Evolutionary conservation across 169 alveolate genomes (phyloP), one percentile per base, ranked within the genome.

Genomic region (Cryptosporidium sp.): DNA sequence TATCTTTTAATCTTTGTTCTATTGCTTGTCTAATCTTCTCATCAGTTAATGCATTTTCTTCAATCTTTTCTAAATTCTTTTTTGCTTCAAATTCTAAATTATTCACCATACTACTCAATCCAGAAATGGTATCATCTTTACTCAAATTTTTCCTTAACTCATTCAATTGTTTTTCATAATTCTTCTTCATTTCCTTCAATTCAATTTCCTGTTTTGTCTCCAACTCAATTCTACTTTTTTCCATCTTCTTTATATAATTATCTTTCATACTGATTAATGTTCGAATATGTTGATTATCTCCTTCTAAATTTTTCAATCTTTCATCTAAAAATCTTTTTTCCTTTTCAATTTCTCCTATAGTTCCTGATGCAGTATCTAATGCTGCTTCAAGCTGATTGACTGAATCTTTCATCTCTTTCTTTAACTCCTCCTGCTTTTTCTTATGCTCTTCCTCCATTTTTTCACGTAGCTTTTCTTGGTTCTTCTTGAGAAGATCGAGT

Each of bases 391-490:
- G 52, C 29, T 80, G 80, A 21, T 44, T 33, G 1, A 65, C 60
- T 0, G 89, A 61, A 18, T 67, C 56, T 1, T 62, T 60, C 89
- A 80, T 80, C 1, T 80, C 75, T 21, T 33, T 45, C 67, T 14
- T 80, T 8, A 60, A n/a, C 33, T 65, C 69, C 33, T 60, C 69
- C 48, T 67, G 52, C 26, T 80, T 65, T 29, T 62, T 61, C 37
- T 45, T 26, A 80, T 62, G 60, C 31, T 80, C 89, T 29, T 80
- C 89, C 80, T 80, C 68, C 89, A 80, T 61, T 29, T 80, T 80
- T 44, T 61, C 45, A 42, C 89, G 89, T 33, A 80, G 23, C 33
- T 80, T 80, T 12, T 62, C 89, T 10, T 80, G 89, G 16, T 80
- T 80, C 56, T 80, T 80, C 52, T 80, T 80, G 37, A 80, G 23